Base-by-base conservation (phyloP, 768 basidiomycete genomes). In the Trametes cubensis region DNA sequence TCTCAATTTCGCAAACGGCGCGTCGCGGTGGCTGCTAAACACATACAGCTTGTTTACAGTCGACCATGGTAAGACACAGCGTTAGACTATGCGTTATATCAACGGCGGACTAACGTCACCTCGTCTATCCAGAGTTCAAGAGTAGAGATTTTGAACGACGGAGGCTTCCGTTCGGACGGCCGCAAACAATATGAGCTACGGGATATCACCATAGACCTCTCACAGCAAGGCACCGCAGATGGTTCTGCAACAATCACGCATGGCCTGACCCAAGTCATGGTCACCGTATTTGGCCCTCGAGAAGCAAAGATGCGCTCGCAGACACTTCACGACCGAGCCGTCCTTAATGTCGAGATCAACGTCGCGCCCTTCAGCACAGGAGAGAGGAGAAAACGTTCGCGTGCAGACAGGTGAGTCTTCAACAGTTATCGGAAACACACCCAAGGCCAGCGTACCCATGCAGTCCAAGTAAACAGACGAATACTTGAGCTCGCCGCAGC, bases 111-210 rank as follows among this genome's bases (percentile, higher is more conserved):
- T 14, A 10, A 38, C 6, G 3, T 26, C 7, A 28, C 34, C 23
- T 40, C 39, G 30, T 2, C 8, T 7, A 11, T 61, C 1, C 61
- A 84, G 83, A 76, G 77, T 57, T 83, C 81, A 46, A 73, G 81
- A 57, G 74, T 90, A 46, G 92, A 94, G 73, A 87, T 92, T 25
- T 82, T 94, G 62, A 93, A 93, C 72, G 87, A 90, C 50, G 92
- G 88, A 42, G 90, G 89, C 47, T 92, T 91, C 69, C 91, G 96
- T 63, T 94, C 94, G 26, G 96, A 98, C 74, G 93, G 92, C 47
- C 84, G 96, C 48, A 81, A 89, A n/a, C 95, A 95, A 61, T 92
- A 88, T 75, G 96, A 98, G 72, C 80, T 98, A 34, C 87, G 96
- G 53, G 85, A 88, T 62, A 83, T 95, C 62, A 77, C 80, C 50